These are phyloP conservation scores for Aureobasidium zeae DNA, from an alignment of 2,329 filamentous ascomycete genomes.

Conservation along the genomic window DNA sequence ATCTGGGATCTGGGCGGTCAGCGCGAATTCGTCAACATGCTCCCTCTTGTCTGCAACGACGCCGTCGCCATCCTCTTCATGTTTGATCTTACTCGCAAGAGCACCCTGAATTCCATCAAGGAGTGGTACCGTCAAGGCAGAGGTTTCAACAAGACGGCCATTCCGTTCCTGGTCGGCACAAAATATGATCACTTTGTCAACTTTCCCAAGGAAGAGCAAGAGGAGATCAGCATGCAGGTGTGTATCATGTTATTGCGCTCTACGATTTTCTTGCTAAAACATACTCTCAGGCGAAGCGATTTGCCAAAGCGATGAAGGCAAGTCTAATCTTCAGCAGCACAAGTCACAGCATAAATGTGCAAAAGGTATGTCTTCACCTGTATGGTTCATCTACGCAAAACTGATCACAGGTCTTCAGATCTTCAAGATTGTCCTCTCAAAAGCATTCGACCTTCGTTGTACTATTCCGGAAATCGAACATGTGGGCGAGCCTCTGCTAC, in stretches of 20 bases:
- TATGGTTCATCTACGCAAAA: background rate
- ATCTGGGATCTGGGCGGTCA: slow-evolving; percentile 98
- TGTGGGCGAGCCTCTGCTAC: slow-evolving; percentile 84
- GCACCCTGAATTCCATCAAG: slow-evolving; percentile 97
- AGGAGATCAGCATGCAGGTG: slow-evolving; percentile 96
- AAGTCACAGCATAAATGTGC: slow-evolving; percentile 98
- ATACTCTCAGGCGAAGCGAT: slow-evolving; percentile 65
- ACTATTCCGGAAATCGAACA: slow-evolving; percentile 99
- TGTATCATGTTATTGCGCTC: slow-evolving; percentile 16
- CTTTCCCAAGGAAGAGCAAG: slow-evolving; percentile 92
- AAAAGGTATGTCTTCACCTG: slow-evolving; percentile 58
- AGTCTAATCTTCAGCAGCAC: slow-evolving; percentile 97
- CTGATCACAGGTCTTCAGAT: slow-evolving; percentile 51
- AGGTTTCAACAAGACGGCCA: slow-evolving; percentile 99
- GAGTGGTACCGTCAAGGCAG: slow-evolving; percentile 98
- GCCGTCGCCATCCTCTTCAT: slow-evolving; percentile 98
- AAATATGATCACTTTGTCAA: slow-evolving; percentile 99
- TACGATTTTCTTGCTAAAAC: background rate
- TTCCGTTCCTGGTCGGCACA: slow-evolving; percentile 91
- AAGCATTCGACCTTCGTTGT: slow-evolving; percentile 97
- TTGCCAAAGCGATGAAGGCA: slow-evolving; percentile 96
- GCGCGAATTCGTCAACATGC: slow-evolving; percentile 98
- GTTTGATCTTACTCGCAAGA: slow-evolving; percentile 97
- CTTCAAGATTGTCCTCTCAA: slow-evolving; percentile 98
- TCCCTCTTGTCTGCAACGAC: slow-evolving; percentile 98